Conservation (phyloP, 257 asterid species). For the Ehretia macrophylla region DNA sequence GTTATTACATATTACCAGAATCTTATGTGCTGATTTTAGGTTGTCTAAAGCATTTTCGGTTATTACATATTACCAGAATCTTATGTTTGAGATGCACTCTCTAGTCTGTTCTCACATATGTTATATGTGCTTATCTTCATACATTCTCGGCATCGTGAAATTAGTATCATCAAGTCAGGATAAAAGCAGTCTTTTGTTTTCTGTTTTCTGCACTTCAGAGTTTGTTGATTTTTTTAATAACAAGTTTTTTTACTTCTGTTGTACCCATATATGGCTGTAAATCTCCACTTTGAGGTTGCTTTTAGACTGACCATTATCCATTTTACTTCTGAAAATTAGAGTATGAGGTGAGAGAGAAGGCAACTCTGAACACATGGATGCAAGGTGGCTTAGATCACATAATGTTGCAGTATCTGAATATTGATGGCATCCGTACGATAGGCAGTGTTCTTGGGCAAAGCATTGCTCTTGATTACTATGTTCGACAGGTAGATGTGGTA, state of each 20-base stretch:
- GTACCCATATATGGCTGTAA: background rate
- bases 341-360: slow-evolving; percentile 86
- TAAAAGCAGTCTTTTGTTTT: background rate
- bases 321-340: slow-evolving; percentile 41
- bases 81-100: no score
- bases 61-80: no score
- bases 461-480: slow-evolving; percentile 98
- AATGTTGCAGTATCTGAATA: slow-evolving; percentile 68
- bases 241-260: background rate
- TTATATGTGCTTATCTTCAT: background rate
- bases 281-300: background rate
- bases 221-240: background rate
- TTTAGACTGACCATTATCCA: slow-evolving; percentile 14
- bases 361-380: slow-evolving; percentile 82
- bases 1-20: no score
- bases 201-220: background rate
- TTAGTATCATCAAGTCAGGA: background rate
- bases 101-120: background rate
- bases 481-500: slow-evolving; percentile 69
- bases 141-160: background rate
- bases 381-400: slow-evolving; percentile 94
- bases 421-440: slow-evolving; percentile 87
- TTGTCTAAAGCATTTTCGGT: no score
- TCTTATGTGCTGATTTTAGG: no score
- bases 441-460: slow-evolving; percentile 99